These are phyloP conservation scores for Bretschneidera sinensis DNA, from an alignment of 345 rosid genomes.

Conservation along the genomic window DNA sequence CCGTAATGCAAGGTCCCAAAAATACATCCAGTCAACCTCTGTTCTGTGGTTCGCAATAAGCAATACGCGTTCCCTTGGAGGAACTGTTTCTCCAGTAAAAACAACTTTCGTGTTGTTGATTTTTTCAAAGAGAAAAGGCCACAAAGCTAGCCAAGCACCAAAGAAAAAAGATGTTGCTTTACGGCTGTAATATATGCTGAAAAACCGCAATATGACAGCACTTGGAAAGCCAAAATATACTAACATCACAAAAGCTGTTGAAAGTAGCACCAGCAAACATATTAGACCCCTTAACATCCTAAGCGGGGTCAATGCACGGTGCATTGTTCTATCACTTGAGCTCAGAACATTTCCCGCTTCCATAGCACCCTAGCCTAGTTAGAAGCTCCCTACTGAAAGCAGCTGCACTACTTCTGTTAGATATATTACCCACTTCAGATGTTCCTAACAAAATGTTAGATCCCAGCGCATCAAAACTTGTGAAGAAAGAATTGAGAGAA, in stretches of 20 bases:
- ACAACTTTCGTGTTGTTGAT: constrained; percentile 72
- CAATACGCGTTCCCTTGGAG: constrained; percentile 60
- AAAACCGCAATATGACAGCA: constrained; percentile 56
- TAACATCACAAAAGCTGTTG: constrained; percentile 76
- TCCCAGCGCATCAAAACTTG: neutral
- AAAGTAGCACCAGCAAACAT: constrained; percentile 59
- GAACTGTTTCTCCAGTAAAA: constrained; percentile 72
- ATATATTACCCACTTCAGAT: neutral
- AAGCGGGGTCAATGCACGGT: constrained; percentile 35
- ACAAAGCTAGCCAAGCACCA: constrained; percentile 80
- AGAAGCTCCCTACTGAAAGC: neutral
- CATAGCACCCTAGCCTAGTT: neutral
- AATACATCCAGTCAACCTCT: constrained; percentile 86
- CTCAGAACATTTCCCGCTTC: neutral
- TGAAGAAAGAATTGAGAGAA: too few species aligned
- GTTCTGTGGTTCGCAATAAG: constrained; percentile 80
- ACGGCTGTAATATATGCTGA: constrained; percentile 69
- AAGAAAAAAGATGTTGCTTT: constrained; percentile 61
- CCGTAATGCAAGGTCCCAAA: constrained; percentile 70
- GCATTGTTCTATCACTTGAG: constrained; percentile 24
- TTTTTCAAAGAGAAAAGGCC: constrained; percentile 89
- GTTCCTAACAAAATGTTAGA: neutral
- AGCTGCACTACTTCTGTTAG: neutral
- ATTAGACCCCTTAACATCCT: constrained; percentile 56
- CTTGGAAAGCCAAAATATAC: constrained; percentile 61